Conservation (phyloP, 148 eudicot genomes). For the Chenopodium quinoa region DNA sequence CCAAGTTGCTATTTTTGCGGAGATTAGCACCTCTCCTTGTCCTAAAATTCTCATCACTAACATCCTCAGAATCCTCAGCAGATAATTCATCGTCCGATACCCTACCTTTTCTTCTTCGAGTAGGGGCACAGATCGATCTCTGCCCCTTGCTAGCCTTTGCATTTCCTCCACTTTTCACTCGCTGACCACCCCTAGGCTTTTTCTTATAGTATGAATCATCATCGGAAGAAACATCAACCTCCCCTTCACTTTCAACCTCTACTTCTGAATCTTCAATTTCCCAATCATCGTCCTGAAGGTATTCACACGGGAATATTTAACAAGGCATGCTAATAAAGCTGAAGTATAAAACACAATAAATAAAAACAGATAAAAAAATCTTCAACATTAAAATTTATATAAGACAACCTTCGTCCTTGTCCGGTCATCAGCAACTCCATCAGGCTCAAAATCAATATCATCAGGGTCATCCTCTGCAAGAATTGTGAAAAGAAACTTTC, state of each 20-base stretch:
- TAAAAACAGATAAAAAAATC: background rate
- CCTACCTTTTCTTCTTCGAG: slow-evolving; percentile 57
- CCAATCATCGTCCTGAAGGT: slow-evolving; percentile 77
- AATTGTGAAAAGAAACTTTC: slow-evolving; percentile 18
- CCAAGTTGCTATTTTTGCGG: slow-evolving; percentile 40
- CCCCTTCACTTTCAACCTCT: slow-evolving; percentile 69
- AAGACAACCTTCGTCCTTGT: slow-evolving; percentile 47
- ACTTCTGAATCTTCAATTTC: slow-evolving; percentile 73
- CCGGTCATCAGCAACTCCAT: slow-evolving; percentile 43
- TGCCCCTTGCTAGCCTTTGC: slow-evolving; percentile 47
- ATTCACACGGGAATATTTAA: slow-evolving; percentile 11
- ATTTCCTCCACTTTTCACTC: slow-evolving; percentile 49
- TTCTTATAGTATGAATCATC: slow-evolving; percentile 52
- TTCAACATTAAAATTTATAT: background rate
- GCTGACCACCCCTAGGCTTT: slow-evolving; percentile 49
- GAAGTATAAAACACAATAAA: background rate
- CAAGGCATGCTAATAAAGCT: background rate
- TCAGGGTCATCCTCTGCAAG: slow-evolving; percentile 90
- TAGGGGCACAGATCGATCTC: slow-evolving; percentile 40
- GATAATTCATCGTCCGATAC: slow-evolving; percentile 69
- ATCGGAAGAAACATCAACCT: slow-evolving; percentile 64
- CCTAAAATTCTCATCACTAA: slow-evolving; percentile 62
- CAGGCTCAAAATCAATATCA: slow-evolving; percentile 95
- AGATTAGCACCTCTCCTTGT: slow-evolving; percentile 45
- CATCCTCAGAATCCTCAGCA: slow-evolving; percentile 70